Base-by-base conservation (phyloP, 2,329 filamentous ascomycete species). In the Ilyonectria mors-panacis region DNA sequence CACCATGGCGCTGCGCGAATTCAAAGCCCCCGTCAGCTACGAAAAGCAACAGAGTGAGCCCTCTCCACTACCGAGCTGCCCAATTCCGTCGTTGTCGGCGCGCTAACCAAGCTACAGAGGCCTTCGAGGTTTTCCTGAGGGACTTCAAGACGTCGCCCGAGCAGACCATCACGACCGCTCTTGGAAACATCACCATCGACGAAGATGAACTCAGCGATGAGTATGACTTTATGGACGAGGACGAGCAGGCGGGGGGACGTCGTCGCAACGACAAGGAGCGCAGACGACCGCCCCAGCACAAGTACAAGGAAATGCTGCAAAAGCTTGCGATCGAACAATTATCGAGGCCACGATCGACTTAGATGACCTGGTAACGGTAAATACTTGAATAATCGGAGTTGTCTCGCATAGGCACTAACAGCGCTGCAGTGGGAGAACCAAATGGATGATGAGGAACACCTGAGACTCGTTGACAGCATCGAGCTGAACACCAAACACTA, bases 401-500 rank as follows among this genome's bases (percentile, higher is more conserved):
- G 17, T 13, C 30, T 17, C 23, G 3, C 30, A 35, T 33, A 19
- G 30, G 45, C 26, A 35, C 78, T 79, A 60, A 79, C 63, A 26
- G 15, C 2, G 5, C 15, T 51, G 3, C 63, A 95, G 91, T 98
- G 92, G 82, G 95, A 98, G 80, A 87, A 90, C 71, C 86, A 90
- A 30, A 81, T 91, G 30, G 70, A 72, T 23, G 61, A 67, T 5
- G 89, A 90, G 59, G 90, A 92, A 54, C 90, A 91, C 6, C 81
- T 93, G 70, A 90, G 92, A 73, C 85, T 98, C 55, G 92, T 97
- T 21, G 88, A 93, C 53, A 97, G 93, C 1, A 93, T 99, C 75
- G 93, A 96, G 83, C 88, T 87, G 73, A 99, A 99, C 82, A 94
- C 96, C 17, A 93, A 96, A 77, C 96, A 97, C 80, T 99, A 99